A percentile compares a stretch with the other conserved stretches of the same genome.
Evolutionary conservation across 768 basidiomycete species (phyloP).

Genomic region (Pisolithus orientalis): DNA sequence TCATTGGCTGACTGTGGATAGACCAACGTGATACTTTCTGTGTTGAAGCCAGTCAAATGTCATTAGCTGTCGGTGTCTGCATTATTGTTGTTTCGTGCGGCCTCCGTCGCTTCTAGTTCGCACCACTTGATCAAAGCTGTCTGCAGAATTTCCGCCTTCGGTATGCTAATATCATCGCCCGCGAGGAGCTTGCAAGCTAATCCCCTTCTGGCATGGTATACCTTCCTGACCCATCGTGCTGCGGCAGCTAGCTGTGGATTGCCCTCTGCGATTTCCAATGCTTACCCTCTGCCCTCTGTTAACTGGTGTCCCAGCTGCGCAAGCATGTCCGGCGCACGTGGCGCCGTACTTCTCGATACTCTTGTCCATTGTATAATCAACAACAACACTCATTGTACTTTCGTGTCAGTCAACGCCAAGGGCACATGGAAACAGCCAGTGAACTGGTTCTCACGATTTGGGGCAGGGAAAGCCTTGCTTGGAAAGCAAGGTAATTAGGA

Average conservation of each 20-base stretch:
- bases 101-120: slow-evolving; percentile 11
- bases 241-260: slow-evolving; percentile 13
- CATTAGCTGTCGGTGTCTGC: slow-evolving; percentile 5
- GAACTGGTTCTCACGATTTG: too few species aligned
- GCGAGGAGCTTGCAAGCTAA: slow-evolving; percentile 17
- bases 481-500: too few species aligned
- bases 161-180: slow-evolving; percentile 12
- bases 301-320: slow-evolving; percentile 26
- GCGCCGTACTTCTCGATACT: slow-evolving; percentile 22
- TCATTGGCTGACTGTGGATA: too few species aligned
- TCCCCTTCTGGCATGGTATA: slow-evolving; percentile 22
- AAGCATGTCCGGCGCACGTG: slow-evolving; percentile 25
- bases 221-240: slow-evolving; percentile 8
- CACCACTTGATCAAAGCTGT: slow-evolving; percentile 26
- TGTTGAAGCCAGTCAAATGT: background rate
- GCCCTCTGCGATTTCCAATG: slow-evolving; percentile 17
- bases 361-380: background rate
- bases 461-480: too few species aligned
- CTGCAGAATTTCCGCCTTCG: slow-evolving; percentile 18
- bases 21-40: too few species aligned
- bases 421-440: too few species aligned
- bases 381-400: too few species aligned
- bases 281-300: slow-evolving; percentile 15
- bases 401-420: too few species aligned
- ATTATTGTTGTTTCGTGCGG: slow-evolving; percentile 17